A percentile compares a stretch with the other conserved stretches of the same genome.
Conservation (phyloP, 768 basidiomycete species). For the Neoboletus subvelutipes region DNA sequence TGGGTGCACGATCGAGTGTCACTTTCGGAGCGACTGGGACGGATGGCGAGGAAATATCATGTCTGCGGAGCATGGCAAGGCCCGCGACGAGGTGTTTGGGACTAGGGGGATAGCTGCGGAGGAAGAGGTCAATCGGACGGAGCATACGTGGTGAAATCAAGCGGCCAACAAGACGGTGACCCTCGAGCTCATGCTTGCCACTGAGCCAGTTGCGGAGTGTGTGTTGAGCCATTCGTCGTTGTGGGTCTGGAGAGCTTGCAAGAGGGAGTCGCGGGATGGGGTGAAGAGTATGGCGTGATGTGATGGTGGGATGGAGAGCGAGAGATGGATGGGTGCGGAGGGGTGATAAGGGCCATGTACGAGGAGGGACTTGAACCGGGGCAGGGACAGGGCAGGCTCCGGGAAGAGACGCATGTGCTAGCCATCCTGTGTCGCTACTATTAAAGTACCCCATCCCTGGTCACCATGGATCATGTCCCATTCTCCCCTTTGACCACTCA, state of each 20-base stretch:
- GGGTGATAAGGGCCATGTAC: slow-evolving; percentile 62
- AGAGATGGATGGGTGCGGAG: slow-evolving; percentile 69
- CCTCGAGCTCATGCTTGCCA: slow-evolving; percentile 39
- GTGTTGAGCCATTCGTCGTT: slow-evolving; percentile 47
- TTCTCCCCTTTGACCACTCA: slow-evolving; percentile 2
- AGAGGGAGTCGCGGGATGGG: slow-evolving; percentile 48
- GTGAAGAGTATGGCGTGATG: slow-evolving; percentile 49
- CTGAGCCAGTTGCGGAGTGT: slow-evolving; percentile 40
- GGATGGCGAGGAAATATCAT: slow-evolving; percentile 21
- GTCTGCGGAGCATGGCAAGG: slow-evolving; percentile 47
- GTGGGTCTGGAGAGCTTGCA: slow-evolving; percentile 41
- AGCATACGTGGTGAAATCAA: neutral
- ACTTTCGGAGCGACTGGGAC: slow-evolving; percentile 31
- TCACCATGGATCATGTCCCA: neutral
- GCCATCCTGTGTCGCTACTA: slow-evolving; percentile 20
- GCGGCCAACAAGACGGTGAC: slow-evolving; percentile 56
- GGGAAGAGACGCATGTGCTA: slow-evolving; percentile 40
- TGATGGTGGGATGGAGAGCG: slow-evolving; percentile 45
- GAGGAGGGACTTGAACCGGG: slow-evolving; percentile 56
- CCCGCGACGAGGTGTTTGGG: slow-evolving; percentile 54
- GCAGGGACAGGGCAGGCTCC: slow-evolving; percentile 45
- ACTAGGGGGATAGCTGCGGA: slow-evolving; percentile 60
- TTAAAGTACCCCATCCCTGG: neutral
- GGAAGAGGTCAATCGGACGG: slow-evolving; percentile 11
- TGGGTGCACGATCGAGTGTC: slow-evolving; percentile 41